These are phyloP conservation scores for Boechera stricta DNA, from an alignment of 345 rosid genomes.

Conservation along the genomic window DNA sequence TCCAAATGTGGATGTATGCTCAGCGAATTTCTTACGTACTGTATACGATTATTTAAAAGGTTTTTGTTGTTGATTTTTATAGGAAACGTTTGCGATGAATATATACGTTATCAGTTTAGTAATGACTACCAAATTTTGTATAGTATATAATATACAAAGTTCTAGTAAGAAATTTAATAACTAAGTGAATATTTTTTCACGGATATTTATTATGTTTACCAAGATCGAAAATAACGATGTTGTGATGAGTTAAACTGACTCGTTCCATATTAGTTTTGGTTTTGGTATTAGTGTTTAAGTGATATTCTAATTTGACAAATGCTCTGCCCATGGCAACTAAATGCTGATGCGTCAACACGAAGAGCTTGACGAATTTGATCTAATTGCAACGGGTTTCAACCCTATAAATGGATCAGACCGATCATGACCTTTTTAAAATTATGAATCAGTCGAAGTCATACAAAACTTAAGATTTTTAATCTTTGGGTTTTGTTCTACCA, in stretches of 20 bases:
- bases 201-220: background rate
- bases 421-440: background rate
- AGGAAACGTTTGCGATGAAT: background rate
- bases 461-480: background rate
- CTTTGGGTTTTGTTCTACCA: background rate
- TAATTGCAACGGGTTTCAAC: background rate
- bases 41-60: background rate
- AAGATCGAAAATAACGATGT: background rate
- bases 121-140: slow-evolving; percentile 1
- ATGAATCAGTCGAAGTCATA: background rate
- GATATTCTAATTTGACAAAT: background rate
- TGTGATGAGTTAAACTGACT: background rate
- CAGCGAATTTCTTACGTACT: background rate
- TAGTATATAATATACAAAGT: background rate
- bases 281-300: background rate
- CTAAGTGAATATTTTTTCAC: background rate
- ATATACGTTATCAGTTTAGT: background rate
- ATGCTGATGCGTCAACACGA: background rate
- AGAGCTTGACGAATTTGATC: slow-evolving; percentile 1
- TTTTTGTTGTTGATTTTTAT: background rate
- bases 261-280: background rate
- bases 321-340: background rate
- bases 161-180: background rate
- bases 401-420: background rate
- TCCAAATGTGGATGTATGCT: slow-evolving; percentile 8